Evolutionary conservation across 768 basidiomycete species (phyloP).

Genomic region (Pisolithus marmoratus): DNA sequence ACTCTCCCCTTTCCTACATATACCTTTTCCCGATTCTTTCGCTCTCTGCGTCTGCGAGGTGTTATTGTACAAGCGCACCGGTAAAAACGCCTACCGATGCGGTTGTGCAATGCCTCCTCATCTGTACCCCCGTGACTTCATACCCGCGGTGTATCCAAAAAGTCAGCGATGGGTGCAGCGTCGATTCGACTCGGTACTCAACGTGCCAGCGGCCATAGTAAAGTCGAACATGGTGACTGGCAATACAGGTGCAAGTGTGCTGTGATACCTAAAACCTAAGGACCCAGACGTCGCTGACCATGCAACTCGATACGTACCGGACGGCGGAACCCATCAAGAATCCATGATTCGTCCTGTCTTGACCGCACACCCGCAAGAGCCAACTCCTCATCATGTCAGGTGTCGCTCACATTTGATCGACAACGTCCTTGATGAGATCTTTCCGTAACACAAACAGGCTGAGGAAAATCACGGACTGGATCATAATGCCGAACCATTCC

Average conservation of each 20-base stretch:
- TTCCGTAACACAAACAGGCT: conserved; percentile 47
- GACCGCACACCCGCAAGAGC: background rate
- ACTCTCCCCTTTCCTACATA: too few species aligned
- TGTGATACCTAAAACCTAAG: conserved; percentile 5
- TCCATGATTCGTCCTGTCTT: background rate
- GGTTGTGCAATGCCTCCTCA: too few species aligned
- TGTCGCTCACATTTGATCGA: conserved; percentile 5
- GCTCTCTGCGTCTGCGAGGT: too few species aligned
- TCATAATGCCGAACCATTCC: conserved; percentile 21
- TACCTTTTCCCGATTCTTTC: too few species aligned
- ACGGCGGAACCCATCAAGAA: conserved; percentile 1
- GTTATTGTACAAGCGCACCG: too few species aligned
- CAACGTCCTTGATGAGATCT: conserved; percentile 26
- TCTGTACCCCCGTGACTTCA: too few species aligned
- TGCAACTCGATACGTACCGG: conserved; percentile 3
- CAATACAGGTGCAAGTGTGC: conserved; percentile 7
- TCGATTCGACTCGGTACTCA: conserved; percentile 10
- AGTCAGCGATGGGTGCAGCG: too few species aligned
- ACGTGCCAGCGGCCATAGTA: conserved; percentile 4
- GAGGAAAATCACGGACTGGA: conserved; percentile 44
- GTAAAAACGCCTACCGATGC: too few species aligned
- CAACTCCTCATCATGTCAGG: conserved; percentile 2
- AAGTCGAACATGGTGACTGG: conserved; percentile 22
- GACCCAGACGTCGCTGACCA: background rate
- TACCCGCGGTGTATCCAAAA: too few species aligned